Percentiles rank a stretch among this genome's conserved stretches.
Conservation (phyloP, 2,329 filamentous ascomycete genomes). For the Trichophyton equinum region DNA sequence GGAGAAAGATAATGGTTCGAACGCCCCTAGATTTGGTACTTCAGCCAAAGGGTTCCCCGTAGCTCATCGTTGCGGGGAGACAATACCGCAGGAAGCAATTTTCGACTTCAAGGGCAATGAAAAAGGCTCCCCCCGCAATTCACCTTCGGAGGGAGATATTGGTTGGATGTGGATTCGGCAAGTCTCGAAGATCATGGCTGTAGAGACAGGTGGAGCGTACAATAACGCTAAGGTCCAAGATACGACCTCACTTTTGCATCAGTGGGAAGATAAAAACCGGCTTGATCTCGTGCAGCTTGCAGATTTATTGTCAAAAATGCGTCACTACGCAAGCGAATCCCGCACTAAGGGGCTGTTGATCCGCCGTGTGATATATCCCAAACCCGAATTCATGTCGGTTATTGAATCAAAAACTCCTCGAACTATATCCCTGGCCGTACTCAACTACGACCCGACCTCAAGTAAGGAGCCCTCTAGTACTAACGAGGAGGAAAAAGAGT, state of each 20-base stretch:
- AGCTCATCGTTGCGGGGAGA: constrained; percentile 6
- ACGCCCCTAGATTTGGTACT: background rate
- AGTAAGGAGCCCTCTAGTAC: too few relatives aligned
- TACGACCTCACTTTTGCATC: background rate
- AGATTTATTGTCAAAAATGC: background rate
- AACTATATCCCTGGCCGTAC: background rate
- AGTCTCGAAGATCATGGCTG: constrained; percentile 29
- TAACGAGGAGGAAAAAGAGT: too few relatives aligned
- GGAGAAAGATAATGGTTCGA: background rate
- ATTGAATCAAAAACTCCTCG: background rate
- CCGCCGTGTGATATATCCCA: background rate
- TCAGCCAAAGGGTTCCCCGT: background rate
- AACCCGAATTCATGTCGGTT: background rate
- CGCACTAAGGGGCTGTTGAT: background rate
- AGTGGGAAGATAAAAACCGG: background rate
- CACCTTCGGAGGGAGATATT: constrained; percentile 31
- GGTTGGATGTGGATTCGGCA: constrained; percentile 41
- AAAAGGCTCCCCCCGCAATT: constrained; percentile 16
- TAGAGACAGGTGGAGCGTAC: too few relatives aligned
- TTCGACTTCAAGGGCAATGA: constrained; percentile 44
- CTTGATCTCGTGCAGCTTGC: background rate
- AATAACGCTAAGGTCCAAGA: background rate
- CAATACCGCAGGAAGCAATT: constrained; percentile 33
- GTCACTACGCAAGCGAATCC: background rate
- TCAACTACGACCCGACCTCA: background rate